These are phyloP conservation scores for Cochlearia excelsa DNA, from an alignment of 345 rosid species.

Conservation along the genomic window DNA sequence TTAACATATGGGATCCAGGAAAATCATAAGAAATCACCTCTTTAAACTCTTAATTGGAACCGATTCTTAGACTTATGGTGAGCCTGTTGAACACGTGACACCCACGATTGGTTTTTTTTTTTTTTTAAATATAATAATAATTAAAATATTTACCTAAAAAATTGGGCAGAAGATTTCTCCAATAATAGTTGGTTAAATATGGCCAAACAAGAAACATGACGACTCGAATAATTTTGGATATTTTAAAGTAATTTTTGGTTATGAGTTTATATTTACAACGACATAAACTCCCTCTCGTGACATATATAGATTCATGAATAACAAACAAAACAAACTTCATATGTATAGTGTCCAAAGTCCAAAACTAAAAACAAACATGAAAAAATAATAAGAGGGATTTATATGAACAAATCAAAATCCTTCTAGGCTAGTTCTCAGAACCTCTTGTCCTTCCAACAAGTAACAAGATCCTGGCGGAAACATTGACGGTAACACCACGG, in stretches of 20 bases:
- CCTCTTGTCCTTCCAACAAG: constrained; percentile 63
- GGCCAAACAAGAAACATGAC: too few species aligned
- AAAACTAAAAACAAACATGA: constrained; percentile 12
- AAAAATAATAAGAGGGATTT: constrained; percentile 2
- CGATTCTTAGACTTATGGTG: too few species aligned
- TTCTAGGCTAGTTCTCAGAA: constrained; percentile 81
- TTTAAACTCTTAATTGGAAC: too few species aligned
- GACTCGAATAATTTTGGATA: too few species aligned
- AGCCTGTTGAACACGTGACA: too few species aligned
- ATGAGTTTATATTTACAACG: constrained; percentile 24
- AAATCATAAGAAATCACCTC: too few species aligned
- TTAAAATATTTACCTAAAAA: too few species aligned
- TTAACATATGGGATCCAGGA: too few species aligned
- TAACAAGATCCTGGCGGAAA: constrained; percentile 65
- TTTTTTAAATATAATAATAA: too few species aligned
- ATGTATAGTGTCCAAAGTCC: constrained; percentile 13
- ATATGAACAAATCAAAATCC: constrained; percentile 66
- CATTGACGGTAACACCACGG: constrained; percentile 40
- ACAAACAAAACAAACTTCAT: not conserved
- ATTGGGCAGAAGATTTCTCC: too few species aligned
- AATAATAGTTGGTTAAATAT: too few species aligned
- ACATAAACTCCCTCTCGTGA: constrained; percentile 11
- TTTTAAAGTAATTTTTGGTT: not conserved
- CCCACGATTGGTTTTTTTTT: too few species aligned
- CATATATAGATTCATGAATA: constrained; percentile 4